These are phyloP conservation scores for Lepidopterella palustris DNA, from an alignment of 495 filamentous ascomycete species.

Conservation along the genomic window DNA sequence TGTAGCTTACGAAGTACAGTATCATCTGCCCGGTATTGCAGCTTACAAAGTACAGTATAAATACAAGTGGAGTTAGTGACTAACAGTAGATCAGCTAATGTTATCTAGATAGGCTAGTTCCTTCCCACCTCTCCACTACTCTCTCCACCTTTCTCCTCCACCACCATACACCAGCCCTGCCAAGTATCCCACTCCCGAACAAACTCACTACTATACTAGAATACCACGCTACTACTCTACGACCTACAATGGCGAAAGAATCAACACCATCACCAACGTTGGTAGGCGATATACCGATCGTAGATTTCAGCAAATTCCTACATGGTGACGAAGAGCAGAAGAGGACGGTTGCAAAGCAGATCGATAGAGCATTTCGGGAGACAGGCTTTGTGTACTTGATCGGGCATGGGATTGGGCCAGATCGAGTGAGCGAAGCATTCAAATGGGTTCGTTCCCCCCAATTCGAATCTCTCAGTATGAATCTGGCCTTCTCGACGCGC, in stretches of 20 bases:
- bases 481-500: not conserved
- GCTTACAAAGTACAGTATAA: no score
- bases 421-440: slow-evolving; percentile 25
- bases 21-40: no score
- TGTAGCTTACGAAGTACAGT: no score
- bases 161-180: no score
- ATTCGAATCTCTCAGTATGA: not conserved
- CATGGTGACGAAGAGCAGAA: slow-evolving; percentile 10
- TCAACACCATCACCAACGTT: slow-evolving; percentile 1
- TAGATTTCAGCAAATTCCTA: slow-evolving; percentile 26
- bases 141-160: no score
- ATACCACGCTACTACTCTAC: not conserved
- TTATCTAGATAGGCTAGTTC: no score
- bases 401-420: slow-evolving; percentile 21
- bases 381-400: slow-evolving; percentile 29
- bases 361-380: slow-evolving; percentile 24
- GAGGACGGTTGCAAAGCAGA: slow-evolving; percentile 9
- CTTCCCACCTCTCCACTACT: no score
- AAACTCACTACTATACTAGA: no score
- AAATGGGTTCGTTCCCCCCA: slow-evolving; percentile 18
- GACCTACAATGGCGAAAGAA: not conserved
- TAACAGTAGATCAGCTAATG: no score
- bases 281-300: slow-evolving; percentile 30
- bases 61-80: no score
- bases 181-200: not conserved